Percentiles rank a stretch among this genome's conserved stretches.
Conservation (phyloP, 495 filamentous ascomycete genomes). For the Penicillium waksmanii region DNA sequence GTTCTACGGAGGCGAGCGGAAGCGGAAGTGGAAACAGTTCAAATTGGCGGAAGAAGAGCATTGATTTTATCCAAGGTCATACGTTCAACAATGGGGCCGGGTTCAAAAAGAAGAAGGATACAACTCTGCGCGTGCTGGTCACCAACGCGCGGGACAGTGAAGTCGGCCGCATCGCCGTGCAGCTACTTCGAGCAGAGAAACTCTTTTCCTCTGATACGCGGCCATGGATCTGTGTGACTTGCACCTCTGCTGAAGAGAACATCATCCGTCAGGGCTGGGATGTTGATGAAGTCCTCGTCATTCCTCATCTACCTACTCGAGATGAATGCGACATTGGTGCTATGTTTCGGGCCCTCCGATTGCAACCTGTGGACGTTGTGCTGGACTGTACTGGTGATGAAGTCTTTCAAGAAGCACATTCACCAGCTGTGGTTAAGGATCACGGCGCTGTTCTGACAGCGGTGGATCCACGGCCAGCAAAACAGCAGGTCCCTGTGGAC, state of each 20-base stretch:
- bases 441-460: slow-evolving; percentile 42
- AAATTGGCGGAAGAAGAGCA: slow-evolving; percentile 12
- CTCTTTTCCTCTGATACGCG: slow-evolving; percentile 34
- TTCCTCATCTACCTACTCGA: slow-evolving; percentile 26
- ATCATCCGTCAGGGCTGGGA: slow-evolving; percentile 29
- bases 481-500: slow-evolving; percentile 16
- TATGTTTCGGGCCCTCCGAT: slow-evolving; percentile 37
- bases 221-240: slow-evolving; percentile 49
- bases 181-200: slow-evolving; percentile 38
- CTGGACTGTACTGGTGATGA: slow-evolving; percentile 42
- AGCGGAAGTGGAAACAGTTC: slow-evolving; percentile 1
- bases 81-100: neutral
- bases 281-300: slow-evolving; percentile 39
- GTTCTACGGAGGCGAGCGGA: neutral
- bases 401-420: slow-evolving; percentile 40
- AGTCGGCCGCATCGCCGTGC: slow-evolving; percentile 41
- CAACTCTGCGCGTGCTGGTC: slow-evolving; percentile 37
- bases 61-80: slow-evolving; percentile 10
- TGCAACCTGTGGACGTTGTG: slow-evolving; percentile 44
- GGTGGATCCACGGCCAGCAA: slow-evolving; percentile 35
- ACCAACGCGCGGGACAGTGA: slow-evolving; percentile 44
- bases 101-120: slow-evolving; percentile 16
- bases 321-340: slow-evolving; percentile 34
- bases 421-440: slow-evolving; percentile 36
- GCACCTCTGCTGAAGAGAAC: slow-evolving; percentile 32